Percentiles rank a stretch among this genome's conserved stretches.
phyloP scores from a whole-genome alignment of 228 moss, liverwort and hornwort genomes.

The Sphagnum fallax region DNA sequence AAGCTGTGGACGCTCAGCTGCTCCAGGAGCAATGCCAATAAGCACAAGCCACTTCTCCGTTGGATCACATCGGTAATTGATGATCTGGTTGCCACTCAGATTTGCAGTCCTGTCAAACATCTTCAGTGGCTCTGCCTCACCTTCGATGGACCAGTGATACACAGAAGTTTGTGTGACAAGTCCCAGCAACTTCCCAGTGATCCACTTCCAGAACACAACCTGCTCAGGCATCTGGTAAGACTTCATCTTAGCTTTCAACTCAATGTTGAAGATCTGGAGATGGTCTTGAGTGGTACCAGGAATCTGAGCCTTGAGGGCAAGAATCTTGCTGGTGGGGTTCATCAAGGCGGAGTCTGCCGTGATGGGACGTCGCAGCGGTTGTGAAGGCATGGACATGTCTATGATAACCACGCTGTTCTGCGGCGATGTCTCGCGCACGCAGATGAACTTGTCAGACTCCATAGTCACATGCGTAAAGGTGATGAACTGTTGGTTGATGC shows the following conservation, averaged over 20 bases:
- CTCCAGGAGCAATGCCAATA: slow-evolving; percentile 96
- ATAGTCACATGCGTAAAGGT: slow-evolving; percentile 97
- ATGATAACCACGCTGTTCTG: slow-evolving; percentile 93
- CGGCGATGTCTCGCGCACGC: slow-evolving; percentile 94
- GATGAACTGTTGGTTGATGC: slow-evolving; percentile 92
- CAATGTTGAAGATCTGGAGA: slow-evolving; percentile 98
- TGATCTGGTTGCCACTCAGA: slow-evolving; percentile 84
- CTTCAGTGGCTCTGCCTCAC: slow-evolving; percentile 80
- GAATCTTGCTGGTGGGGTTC: slow-evolving; percentile 80
- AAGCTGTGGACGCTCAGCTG: slow-evolving; percentile 94
- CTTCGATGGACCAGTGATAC: slow-evolving; percentile 97
- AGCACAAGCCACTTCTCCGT: slow-evolving; percentile 99
- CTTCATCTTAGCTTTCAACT: slow-evolving; percentile 95
- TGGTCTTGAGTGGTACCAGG: slow-evolving; percentile 93
- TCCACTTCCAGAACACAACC: slow-evolving; percentile 99
- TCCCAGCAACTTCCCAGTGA: slow-evolving; percentile 80
- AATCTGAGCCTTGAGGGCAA: slow-evolving; percentile 90
- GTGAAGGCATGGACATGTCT: slow-evolving; percentile 80
- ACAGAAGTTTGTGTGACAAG: slow-evolving; percentile 90
- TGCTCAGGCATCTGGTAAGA: slow-evolving; percentile 98
- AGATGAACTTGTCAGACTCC: slow-evolving; percentile 97
- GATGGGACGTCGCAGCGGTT: slow-evolving; percentile 90
- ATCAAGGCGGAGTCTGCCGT: slow-evolving; percentile 98
- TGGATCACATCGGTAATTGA: slow-evolving; percentile 96
- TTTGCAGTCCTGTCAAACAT: slow-evolving; percentile 95